A percentile compares a stretch with the other conserved stretches of the same genome.
Conservation (phyloP, 257 asterid genomes). For the Fraxinus excelsior region DNA sequence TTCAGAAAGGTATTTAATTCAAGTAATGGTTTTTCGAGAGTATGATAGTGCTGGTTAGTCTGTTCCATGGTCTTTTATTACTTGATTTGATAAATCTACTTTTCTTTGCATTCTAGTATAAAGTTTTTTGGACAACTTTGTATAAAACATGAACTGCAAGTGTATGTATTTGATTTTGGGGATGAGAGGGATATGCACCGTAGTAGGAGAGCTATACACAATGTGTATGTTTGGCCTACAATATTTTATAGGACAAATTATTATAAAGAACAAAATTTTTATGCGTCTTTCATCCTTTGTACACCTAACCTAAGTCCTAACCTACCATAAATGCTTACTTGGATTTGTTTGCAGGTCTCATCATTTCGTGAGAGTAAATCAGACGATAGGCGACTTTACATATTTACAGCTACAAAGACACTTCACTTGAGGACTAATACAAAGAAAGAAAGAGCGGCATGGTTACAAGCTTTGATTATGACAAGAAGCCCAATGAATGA, state of each 20-base stretch:
- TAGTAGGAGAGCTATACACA: no score
- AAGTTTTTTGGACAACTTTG: no score
- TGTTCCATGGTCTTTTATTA: no score
- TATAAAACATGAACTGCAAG: no score
- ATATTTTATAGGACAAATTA: no score
- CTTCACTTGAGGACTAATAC: conserved; percentile 85
- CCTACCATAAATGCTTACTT: neutral
- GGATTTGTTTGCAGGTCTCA: conserved; percentile 59
- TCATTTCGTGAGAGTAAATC: conserved; percentile 94
- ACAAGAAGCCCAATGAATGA: conserved; percentile 66
- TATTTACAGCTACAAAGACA: conserved; percentile 87
- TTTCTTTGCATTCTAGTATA: neutral
- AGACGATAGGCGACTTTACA: conserved; percentile 81
- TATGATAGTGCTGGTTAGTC: neutral
- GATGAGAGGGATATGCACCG: no score
- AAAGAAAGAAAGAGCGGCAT: conserved; percentile 74
- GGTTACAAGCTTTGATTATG: conserved; percentile 79
- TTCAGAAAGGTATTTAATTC: neutral
- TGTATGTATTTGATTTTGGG: no score
- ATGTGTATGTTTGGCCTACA: no score
- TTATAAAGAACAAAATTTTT: no score
- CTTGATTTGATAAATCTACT: no score
- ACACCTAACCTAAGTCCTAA: neutral
- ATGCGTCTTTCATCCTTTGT: no score
- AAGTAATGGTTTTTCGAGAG: neutral